phyloP scores from a whole-genome alignment of 768 basidiomycete species.

The Podaxis sp. region DNA sequence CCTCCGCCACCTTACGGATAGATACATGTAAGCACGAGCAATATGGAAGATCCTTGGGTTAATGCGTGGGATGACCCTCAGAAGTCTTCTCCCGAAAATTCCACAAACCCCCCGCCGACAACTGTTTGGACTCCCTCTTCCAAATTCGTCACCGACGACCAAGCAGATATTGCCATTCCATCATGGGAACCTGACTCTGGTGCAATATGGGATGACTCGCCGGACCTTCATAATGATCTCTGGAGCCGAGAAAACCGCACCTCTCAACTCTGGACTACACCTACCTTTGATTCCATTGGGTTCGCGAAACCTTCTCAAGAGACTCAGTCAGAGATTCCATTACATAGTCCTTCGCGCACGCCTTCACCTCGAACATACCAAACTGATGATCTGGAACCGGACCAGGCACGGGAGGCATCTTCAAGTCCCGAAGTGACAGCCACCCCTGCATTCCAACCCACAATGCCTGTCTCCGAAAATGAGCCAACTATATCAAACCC shows the following conservation, averaged over 20 bases:
- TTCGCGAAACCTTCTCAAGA: slow-evolving; percentile 6
- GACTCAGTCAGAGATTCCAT: not conserved
- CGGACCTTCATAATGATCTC: slow-evolving; percentile 6
- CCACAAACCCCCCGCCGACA: slow-evolving; percentile 1
- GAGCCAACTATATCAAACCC: not conserved
- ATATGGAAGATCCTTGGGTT: slow-evolving; percentile 76
- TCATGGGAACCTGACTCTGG: slow-evolving; percentile 11
- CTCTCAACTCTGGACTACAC: not conserved
- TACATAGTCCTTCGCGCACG: not conserved
- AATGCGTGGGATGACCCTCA: slow-evolving; percentile 61
- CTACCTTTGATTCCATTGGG: slow-evolving; percentile 6
- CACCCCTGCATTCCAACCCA: not conserved
- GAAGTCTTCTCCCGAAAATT: slow-evolving; percentile 19
- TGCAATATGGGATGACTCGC: slow-evolving; percentile 8
- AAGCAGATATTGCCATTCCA: slow-evolving; percentile 3
- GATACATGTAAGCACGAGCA: not conserved
- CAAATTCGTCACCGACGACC: slow-evolving; percentile 8
- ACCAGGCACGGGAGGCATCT: not conserved
- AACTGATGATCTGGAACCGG: not conserved
- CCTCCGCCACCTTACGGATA: not conserved
- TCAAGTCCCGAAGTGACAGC: not conserved
- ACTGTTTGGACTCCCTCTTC: slow-evolving; percentile 20
- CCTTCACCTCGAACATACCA: not conserved
- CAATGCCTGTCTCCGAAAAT: not conserved
- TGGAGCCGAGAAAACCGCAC: slow-evolving; percentile 7